Base-by-base conservation (phyloP, 768 basidiomycete genomes). In the Leucocoprinus birnbaumii region DNA sequence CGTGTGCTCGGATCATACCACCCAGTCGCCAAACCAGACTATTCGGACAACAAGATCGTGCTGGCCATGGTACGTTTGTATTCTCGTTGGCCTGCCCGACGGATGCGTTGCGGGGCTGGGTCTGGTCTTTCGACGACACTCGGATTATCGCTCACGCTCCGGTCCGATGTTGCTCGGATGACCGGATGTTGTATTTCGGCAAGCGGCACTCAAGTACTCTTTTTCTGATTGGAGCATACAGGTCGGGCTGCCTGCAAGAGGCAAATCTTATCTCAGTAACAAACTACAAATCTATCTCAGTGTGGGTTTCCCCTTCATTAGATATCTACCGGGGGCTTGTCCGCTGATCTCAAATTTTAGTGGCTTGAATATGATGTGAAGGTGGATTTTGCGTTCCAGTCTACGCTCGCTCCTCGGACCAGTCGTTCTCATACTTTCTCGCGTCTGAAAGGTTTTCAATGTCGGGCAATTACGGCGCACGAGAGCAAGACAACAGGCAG, bases 331-430 rank as follows among this genome's bases (percentile, higher is more conserved):
- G n/a, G n/a, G n/a, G n/a, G n/a, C n/a, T n/a, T n/a, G n/a, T n/a
- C n/a, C n/a, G 46, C 26, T 66, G 55, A 62, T 41, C 48, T 21
- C 10, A 38, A 25, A 24, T 54, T 43, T 14, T 61, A 98, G 94
- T 99, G 97, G 97, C 80, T 99, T 43, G 97, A 99, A 70, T 99
- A 98, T 68, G 85, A 96, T 61, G 96, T 97, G 61, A 91, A 94
- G 79, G 92, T 87, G 58, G n/a, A 38, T 38, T 38, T 38, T 38
- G 38, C 11, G 63, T 34, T 21, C 27, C 24, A 21, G 35, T 22
- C 22, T 55, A 25, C 10, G 4, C 22, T 52, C 1, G 31, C 18
- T 31, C 27, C 27, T 44, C 40, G 35, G 6, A 14, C 35, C 24
- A 10, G 13, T n/a, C 25, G 38, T 13, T 38, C n/a, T 21, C 9